phyloP scores from a whole-genome alignment of 805 yeast species.

The Hanseniaspora hatyaiensis region DNA sequence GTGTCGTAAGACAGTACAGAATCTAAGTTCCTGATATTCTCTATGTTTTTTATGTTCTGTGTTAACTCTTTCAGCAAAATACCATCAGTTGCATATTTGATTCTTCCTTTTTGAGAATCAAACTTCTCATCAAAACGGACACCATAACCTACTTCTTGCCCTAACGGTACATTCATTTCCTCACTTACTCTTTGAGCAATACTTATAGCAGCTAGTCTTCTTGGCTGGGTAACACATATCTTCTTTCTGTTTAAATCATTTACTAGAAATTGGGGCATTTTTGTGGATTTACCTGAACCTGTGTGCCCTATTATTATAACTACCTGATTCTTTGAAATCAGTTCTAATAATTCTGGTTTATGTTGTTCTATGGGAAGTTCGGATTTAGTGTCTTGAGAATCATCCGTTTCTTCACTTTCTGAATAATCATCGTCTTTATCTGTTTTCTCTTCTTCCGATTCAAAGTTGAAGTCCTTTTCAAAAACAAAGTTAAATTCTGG shows the following conservation, averaged over 20 bases:
- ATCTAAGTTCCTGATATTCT: constrained; percentile 30
- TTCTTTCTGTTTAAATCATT: constrained; percentile 60
- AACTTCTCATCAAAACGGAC: constrained; percentile 78
- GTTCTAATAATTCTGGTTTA: constrained; percentile 46
- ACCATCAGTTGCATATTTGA: constrained; percentile 94
- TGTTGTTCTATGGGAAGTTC: constrained; percentile 60
- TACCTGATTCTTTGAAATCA: constrained; percentile 53
- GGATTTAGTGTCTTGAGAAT: constrained; percentile 38
- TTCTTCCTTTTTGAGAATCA: constrained; percentile 43
- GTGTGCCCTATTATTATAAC: constrained; percentile 75
- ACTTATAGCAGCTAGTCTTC: constrained; percentile 88
- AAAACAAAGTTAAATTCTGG: constrained; percentile 60
- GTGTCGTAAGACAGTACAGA: constrained; percentile 58
- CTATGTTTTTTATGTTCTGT: constrained; percentile 29
- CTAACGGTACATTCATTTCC: constrained; percentile 72
- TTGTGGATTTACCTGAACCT: constrained; percentile 93
- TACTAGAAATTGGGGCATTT: constrained; percentile 72
- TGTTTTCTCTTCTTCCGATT: constrained; percentile 31
- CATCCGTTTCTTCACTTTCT: constrained; percentile 25
- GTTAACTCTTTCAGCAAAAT: constrained; percentile 78
- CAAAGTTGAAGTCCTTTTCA: constrained; percentile 51
- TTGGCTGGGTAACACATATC: constrained; percentile 85
- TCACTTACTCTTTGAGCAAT: constrained; percentile 88
- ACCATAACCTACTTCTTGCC: constrained; percentile 78
- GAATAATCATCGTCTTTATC: constrained; percentile 26